phyloP scores from a whole-genome alignment of 345 rosid species.

The Rhizophora mangle region DNA sequence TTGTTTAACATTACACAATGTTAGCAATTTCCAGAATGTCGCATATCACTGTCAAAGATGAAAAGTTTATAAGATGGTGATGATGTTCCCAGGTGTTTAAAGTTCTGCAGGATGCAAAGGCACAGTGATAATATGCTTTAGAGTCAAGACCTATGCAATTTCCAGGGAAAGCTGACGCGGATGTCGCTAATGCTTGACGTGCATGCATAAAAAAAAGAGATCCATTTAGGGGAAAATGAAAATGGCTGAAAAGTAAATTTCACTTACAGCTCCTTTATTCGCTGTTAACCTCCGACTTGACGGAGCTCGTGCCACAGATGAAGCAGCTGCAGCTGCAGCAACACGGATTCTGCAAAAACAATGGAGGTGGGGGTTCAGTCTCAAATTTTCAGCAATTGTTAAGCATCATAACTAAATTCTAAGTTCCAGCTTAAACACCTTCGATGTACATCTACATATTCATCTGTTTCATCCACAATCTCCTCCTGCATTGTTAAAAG shows the following conservation, averaged over 20 bases:
- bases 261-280: slow-evolving; percentile 56
- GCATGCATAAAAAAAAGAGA: neutral
- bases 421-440: slow-evolving; percentile 35
- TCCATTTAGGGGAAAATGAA: neutral
- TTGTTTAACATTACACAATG: too few species aligned
- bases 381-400: neutral
- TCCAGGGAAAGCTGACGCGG: neutral
- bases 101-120: too few species aligned
- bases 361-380: neutral
- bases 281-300: slow-evolving; percentile 65
- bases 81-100: too few species aligned
- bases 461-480: slow-evolving; percentile 99
- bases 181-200: neutral
- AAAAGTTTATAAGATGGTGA: neutral
- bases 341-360: slow-evolving; percentile 71
- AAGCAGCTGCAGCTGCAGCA: slow-evolving; percentile 96
- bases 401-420: neutral
- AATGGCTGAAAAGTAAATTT: neutral
- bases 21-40: too few species aligned
- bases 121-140: neutral
- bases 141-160: neutral
- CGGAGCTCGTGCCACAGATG: slow-evolving; percentile 82
- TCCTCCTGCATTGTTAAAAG: slow-evolving; percentile 57
- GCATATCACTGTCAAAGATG: neutral
- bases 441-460: slow-evolving; percentile 90